These are phyloP conservation scores for Tetrapyrgos nigripes DNA, from an alignment of 1,284 basidiomycete genomes.

Conservation along the genomic window DNA sequence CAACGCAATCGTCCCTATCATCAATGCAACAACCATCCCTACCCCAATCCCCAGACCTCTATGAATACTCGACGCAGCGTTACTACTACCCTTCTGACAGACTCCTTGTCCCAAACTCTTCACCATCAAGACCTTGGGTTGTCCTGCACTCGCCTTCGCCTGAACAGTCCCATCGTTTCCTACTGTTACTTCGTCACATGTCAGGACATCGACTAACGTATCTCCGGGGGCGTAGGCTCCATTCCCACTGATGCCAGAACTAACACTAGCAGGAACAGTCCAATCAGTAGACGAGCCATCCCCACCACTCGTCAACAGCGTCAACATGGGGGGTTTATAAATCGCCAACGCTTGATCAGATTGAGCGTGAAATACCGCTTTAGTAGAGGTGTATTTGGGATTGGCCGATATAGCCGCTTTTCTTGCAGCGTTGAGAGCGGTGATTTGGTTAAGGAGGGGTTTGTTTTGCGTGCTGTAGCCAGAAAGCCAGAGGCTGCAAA, in stretches of 20 bases:
- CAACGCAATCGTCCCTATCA: background rate
- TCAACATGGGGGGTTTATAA: slow-evolving; percentile 70
- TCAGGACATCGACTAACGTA: slow-evolving; percentile 67
- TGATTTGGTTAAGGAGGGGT: slow-evolving; percentile 55
- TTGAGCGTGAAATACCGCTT: slow-evolving; percentile 54
- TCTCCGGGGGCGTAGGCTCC: slow-evolving; percentile 50
- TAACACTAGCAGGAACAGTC: slow-evolving; percentile 48
- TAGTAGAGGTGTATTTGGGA: slow-evolving; percentile 57
- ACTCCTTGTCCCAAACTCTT: too few relatives aligned
- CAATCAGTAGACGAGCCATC: slow-evolving; percentile 41
- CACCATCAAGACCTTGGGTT: slow-evolving; percentile 24
- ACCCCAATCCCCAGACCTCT: too few relatives aligned
- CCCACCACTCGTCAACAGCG: slow-evolving; percentile 72
- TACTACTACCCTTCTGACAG: too few relatives aligned
- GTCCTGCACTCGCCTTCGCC: slow-evolving; percentile 17
- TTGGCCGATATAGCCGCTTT: slow-evolving; percentile 56
- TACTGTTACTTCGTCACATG: slow-evolving; percentile 44
- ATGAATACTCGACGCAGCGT: too few relatives aligned
- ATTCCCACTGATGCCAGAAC: slow-evolving; percentile 41
- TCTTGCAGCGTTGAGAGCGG: slow-evolving; percentile 65
- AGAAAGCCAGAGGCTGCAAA: slow-evolving; percentile 61
- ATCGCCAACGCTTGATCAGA: slow-evolving; percentile 56
- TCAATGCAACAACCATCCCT: too few relatives aligned
- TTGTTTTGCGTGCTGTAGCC: slow-evolving; percentile 55
- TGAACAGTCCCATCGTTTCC: slow-evolving; percentile 16